These are phyloP conservation scores for Striga hermonthica DNA, from an alignment of 305 asterid genomes.

Conservation along the genomic window DNA sequence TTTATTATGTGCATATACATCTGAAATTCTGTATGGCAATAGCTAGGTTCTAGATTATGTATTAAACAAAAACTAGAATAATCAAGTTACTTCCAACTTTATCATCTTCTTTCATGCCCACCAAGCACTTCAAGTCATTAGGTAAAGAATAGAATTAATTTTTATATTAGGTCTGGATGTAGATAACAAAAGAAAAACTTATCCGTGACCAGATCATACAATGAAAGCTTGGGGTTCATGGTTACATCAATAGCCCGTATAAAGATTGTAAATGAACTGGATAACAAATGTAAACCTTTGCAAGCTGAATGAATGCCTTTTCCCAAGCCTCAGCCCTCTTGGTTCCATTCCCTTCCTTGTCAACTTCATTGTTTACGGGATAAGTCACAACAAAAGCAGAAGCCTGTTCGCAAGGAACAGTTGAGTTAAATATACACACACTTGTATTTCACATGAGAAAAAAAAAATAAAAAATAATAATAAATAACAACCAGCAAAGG, in stretches of 20 bases:
- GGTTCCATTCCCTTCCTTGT: slow-evolving; percentile 71
- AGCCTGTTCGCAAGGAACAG: slow-evolving; percentile 55
- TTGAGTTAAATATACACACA: slow-evolving; percentile 2
- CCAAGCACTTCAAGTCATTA: slow-evolving; percentile 4
- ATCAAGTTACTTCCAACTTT: not conserved
- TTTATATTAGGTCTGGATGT: too few relatives aligned
- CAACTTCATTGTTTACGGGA: slow-evolving; percentile 88
- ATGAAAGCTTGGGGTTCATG: not conserved
- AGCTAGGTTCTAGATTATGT: too few relatives aligned
- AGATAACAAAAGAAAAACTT: too few relatives aligned
- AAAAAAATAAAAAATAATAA: too few relatives aligned
- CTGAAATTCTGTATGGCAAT: too few relatives aligned
- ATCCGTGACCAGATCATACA: not conserved
- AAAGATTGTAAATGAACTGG: not conserved
- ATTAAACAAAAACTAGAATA: not conserved
- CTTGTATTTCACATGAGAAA: slow-evolving; percentile 15
- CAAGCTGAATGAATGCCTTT: slow-evolving; percentile 90
- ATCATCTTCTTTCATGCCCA: slow-evolving; percentile 1
- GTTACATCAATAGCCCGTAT: not conserved
- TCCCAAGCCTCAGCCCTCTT: slow-evolving; percentile 95
- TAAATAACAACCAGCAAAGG: not conserved
- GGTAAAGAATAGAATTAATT: too few relatives aligned
- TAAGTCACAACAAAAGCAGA: slow-evolving; percentile 92
- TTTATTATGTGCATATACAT: too few relatives aligned
- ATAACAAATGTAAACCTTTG: slow-evolving; percentile 55